Conservation (phyloP, 805 yeast genomes). For the Cyberlindnera mycetangii region DNA sequence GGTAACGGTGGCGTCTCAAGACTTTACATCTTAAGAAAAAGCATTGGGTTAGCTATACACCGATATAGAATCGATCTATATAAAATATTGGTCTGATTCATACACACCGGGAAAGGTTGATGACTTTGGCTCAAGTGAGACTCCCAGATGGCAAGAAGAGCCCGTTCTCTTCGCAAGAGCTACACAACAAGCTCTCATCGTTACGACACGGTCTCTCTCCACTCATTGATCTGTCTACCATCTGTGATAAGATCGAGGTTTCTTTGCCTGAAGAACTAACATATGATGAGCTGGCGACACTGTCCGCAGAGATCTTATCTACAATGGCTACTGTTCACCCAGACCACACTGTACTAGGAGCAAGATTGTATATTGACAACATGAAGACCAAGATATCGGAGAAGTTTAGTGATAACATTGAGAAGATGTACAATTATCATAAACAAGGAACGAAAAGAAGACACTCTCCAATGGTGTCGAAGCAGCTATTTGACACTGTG, state of each 20-base stretch:
- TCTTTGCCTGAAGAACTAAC: conserved; percentile 15
- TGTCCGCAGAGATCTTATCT: conserved; percentile 97
- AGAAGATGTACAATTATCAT: conserved; percentile 68
- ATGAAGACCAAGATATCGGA: conserved; percentile 85
- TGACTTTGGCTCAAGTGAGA: conserved; percentile 11
- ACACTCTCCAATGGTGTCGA: conserved; percentile 53
- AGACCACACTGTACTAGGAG: conserved; percentile 91
- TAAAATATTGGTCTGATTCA: no score
- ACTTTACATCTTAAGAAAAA: no score
- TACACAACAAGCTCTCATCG: background rate
- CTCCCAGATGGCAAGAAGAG: conserved; percentile 10
- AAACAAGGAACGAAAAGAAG: conserved; percentile 68
- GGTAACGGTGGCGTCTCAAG: no score
- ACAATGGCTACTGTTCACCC: conserved; percentile 97
- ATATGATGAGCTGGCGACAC: conserved; percentile 59
- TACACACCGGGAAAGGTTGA: no score
- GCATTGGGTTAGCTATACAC: no score
- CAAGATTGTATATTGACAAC: conserved; percentile 89
- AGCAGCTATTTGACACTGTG: conserved; percentile 61
- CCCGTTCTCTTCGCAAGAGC: conserved; percentile 4
- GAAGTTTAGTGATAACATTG: conserved; percentile 75
- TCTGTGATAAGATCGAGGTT: conserved; percentile 7
- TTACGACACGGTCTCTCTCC: conserved; percentile 8
- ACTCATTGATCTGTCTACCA: conserved; percentile 4
- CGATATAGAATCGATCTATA: no score